Base-by-base conservation (phyloP, 768 basidiomycete species). In the Ramaria rubella region DNA sequence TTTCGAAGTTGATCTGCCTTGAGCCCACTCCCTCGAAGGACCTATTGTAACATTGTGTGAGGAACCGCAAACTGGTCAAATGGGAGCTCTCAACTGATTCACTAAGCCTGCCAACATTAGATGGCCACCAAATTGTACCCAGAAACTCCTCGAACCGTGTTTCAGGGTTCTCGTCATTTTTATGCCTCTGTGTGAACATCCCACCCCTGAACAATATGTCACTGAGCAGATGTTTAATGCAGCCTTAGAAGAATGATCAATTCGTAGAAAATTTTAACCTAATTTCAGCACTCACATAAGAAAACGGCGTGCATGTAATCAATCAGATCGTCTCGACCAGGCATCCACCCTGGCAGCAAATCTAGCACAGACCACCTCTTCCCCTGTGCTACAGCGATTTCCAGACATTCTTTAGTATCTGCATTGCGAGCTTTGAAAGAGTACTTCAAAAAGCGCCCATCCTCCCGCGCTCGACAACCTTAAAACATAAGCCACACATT, bases 361-460 rank as follows among this genome's bases (percentile, higher is more conserved):
- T 45, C 36, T 15, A 62, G n/a, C 6, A 44, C 49, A 7, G 62
- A 62, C 26, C 24, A 59, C 12, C 43, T 42, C 2, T 59, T 49
- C 17, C 65, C 65, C 4, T 60, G 63, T 29, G 57, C 43, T 0
- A 54, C 43, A 21, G 33, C 36, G n/a, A 64, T 66, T 15, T 62
- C 60, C 40, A 61, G 61, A 12, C 59, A 60, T 3, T 49, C 49
- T n/a, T 52, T 54, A 3, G 15, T 11, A 17, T 55, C 58, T 5
- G 55, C 57, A 17, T 56, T 49, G 2, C 49, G 60, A 12, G 52
- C 43, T 3, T 46, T 38, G 34, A 53, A 62, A 4, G 65, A 54
- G 33, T 66, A 64, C 42, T 66, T 66, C 29, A 64, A 8, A 43
- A 58, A 61, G 4, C 54, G 34, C 61, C 59, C 62, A 5, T 58